Base-by-base conservation (phyloP, 257 asterid genomes). In the Plectranthus barbatus region DNA sequence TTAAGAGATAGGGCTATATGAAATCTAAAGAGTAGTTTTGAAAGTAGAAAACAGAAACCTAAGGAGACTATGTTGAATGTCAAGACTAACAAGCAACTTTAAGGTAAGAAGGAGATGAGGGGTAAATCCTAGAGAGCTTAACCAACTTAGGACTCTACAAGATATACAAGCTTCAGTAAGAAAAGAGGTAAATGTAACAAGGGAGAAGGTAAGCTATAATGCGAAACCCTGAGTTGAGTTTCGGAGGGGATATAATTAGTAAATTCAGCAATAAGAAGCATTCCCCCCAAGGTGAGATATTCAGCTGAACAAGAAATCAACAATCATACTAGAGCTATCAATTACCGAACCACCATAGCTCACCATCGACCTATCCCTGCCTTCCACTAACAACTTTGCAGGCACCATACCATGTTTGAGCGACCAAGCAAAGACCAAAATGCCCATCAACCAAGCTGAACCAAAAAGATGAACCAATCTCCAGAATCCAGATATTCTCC, bases 101-200 rank as follows among this genome's bases (percentile, higher is more conserved):
- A 7, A 7, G 37, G 37, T 68, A 14, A n/a, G 56, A 36, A 42
- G 12, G 13, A 29, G 9, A 17, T 33, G 6, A 33, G 44, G 46
- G 54, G 17, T 29, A 64, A 15, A 15, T 17, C 56, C 64, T 31
- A 50, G 0, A 6, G 42, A 51, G 56, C 56, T 31, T 23, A 31
- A 58, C 36, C 56, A 33, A 47, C 40, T 57, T 36, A 61, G 46
- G 76, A 64, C 33, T 56, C 80, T 65, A 76, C 45, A 44, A 44
- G 36, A 77, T 81, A 58, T 68, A 80, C 86, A 78, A 61, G 64
- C 42, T 9, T 55, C 18, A 61, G 26, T 21, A 23, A 47, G 33
- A 39, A 67, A 51, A 56, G 48, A 58, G 4, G 57, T 18, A n/a
- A 36, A 66, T 29, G 29, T 39, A 24, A 53, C 24, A 21, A n/a